Evolutionary conservation across 106 monocot species (phyloP), one percentile per base, ranked within the genome.

Genomic region (Dendrobium huoshanense): DNA sequence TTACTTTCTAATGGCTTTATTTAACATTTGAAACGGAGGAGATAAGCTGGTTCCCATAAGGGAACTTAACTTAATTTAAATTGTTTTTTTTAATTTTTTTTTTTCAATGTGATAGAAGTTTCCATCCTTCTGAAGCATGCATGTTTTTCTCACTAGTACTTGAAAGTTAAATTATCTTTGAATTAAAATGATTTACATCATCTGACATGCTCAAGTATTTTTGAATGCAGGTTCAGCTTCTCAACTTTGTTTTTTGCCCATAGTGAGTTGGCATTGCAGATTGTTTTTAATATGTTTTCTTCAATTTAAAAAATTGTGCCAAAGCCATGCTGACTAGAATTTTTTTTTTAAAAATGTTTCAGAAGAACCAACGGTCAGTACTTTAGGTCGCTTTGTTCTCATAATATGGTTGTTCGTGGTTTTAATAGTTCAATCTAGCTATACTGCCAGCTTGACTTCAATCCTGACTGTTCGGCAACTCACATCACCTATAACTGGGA

Each of bases 181-280:
- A 41, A 56, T 41, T 78, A 55, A 20, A 56, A 41, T 40, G 9
- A 9, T 27, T 9, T 49, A 48, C 65, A 41, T n/a, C 24, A 80
- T 70, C 70, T 80, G 48, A 80, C 67, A 27, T 59, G 20, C 10
- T 29, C 31, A 9, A n/a, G 11, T 31, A 20, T 41, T 77, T 49
- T 80, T 41, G 55, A 15, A 75, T 90, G 51, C 89, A 95, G 95
- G 95, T 95, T 95, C 73, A 90, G 92, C 79, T 90, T 95, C 80
- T 92, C 90, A 55, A 95, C 95, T 67, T 82, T 95, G 79, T 95
- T 95, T 81, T 95, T 92, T 41, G 42, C 92, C 7, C 95, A 95
- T 45, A 92, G 95, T 95, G 79, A 95, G 92, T 85, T 55, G 77
- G 77, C n/a, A 37, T 67, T 45, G 19, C n/a, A 9, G 72, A 67